phyloP scores from a whole-genome alignment of 2,329 filamentous ascomycete species.

The Sporothrix variecibatus region DNA sequence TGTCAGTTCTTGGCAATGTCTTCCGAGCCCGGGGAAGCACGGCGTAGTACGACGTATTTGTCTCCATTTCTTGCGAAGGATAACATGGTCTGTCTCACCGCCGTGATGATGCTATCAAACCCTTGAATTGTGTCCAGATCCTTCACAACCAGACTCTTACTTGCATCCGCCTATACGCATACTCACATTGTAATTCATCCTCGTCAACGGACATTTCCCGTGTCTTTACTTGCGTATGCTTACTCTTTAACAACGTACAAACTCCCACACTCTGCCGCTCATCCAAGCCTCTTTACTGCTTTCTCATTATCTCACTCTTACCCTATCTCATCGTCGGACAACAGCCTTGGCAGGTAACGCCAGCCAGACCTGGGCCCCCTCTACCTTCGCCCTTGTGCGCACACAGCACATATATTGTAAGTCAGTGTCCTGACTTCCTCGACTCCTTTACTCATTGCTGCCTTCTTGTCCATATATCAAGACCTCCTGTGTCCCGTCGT shows the following conservation, averaged over 20 bases:
- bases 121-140: background rate
- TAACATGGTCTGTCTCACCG: background rate
- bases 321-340: background rate
- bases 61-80: background rate
- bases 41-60: background rate
- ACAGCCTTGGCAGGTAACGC: conserved; percentile 15
- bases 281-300: background rate
- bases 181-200: background rate
- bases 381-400: background rate
- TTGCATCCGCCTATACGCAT: background rate
- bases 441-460: background rate
- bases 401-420: background rate
- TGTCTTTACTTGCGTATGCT: background rate
- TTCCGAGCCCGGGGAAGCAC: background rate
- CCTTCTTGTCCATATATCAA: background rate
- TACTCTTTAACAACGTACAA: background rate
- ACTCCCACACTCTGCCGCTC: background rate
- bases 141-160: background rate
- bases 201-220: background rate
- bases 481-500: background rate
- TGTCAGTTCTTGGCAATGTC: background rate
- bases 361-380: background rate
- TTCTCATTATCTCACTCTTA: background rate
- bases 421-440: background rate
- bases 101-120: background rate